Evolutionary conservation across 495 filamentous ascomycete species (phyloP), one percentile per base, ranked within the genome.

Genomic region (Aspergillus wentii): DNA sequence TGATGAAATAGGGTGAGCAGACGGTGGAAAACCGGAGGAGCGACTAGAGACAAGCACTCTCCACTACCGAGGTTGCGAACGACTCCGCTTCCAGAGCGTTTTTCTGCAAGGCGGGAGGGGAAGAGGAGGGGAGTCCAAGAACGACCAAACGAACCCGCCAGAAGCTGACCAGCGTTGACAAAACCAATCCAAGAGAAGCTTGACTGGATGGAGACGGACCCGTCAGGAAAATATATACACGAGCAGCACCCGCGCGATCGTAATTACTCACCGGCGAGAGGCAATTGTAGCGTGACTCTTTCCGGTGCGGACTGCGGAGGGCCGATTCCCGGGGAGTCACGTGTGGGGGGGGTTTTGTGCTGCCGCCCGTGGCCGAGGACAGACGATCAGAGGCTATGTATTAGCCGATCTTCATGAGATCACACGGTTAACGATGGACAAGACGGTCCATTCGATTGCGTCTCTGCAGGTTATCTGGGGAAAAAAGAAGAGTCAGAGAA

Each of bases 311-410:
- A n/a, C 40, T 54, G 50, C 50, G 50, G 46, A 49, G 40, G 36
- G 33, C 33, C 48, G 31, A 43, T 36, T 30, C 38, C 33, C 41
- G 47, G 42, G 46, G 43, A 44, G 57, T 59, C 52, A 57, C 55
- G 57, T 59, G 57, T 51, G 46, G 48, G 37, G 50, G 46, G 46
- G 15, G n/a, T n/a, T n/a, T n/a, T n/a, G 22, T 22, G 33, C 30
- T 46, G 42, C 49, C 44, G 49, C 46, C 45, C 45, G 35, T 41
- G 40, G 41, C 51, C 49, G 49, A 53, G 41, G 41, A 26, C 33
- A 15, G 9, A n/a, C 33, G 22, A 39, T 9, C 2, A 28, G 4
- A 17, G 27, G 5, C 13, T 35, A 35, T 14, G 30, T 8, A 43
- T 38, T 36, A 40, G 15, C 23, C 38, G 30, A 37, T 38, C 10